Percentiles rank a stretch among this genome's conserved stretches.
Evolutionary conservation across 169 alveolate genomes (phyloP).

Genomic region (Plasmodium yoelii): DNA sequence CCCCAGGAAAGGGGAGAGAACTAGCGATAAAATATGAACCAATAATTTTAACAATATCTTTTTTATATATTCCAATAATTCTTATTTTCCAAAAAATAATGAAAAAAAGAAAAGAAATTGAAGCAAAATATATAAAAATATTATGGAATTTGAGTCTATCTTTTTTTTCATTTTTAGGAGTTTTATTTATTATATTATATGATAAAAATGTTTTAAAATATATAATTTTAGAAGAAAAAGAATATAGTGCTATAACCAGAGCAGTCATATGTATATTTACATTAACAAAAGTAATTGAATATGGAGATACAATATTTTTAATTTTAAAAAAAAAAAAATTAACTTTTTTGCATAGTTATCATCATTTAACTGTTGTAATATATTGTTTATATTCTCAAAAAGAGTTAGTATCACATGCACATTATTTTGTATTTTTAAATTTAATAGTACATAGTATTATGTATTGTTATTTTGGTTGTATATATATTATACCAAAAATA

Average conservation of each 20-base stretch:
- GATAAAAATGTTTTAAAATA: conserved; percentile 27
- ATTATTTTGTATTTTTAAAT: conserved; percentile 81
- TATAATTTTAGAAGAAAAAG: conserved; percentile 50
- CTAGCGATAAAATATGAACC: conserved; percentile 57
- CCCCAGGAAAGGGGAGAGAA: conserved; percentile 80
- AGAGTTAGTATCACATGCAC: conserved; percentile 81
- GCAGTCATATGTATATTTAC: conserved; percentile 82
- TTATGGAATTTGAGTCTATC: conserved; percentile 61
- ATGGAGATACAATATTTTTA: conserved; percentile 83
- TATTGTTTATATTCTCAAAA: conserved; percentile 84
- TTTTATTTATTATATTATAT: conserved; percentile 23
- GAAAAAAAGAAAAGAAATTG: conserved; percentile 67
- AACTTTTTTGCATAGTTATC: conserved; percentile 82
- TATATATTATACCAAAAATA: conserved; percentile 38
- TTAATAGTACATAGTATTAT: conserved; percentile 81
- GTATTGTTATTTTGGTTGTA: conserved; percentile 83
- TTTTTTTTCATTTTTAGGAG: conserved; percentile 35
- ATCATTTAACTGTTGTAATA: conserved; percentile 83
- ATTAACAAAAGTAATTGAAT: conserved; percentile 81
- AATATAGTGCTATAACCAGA: conserved; percentile 75
- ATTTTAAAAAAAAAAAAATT: conserved; percentile 79
- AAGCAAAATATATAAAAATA: conserved; percentile 22
- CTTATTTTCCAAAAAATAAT: conserved; percentile 57
- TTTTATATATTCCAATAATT: conserved; percentile 79
- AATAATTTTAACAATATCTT: conserved; percentile 44